Base-by-base conservation (phyloP, 805 yeast species). In the Komagataella pseudopastoris region DNA sequence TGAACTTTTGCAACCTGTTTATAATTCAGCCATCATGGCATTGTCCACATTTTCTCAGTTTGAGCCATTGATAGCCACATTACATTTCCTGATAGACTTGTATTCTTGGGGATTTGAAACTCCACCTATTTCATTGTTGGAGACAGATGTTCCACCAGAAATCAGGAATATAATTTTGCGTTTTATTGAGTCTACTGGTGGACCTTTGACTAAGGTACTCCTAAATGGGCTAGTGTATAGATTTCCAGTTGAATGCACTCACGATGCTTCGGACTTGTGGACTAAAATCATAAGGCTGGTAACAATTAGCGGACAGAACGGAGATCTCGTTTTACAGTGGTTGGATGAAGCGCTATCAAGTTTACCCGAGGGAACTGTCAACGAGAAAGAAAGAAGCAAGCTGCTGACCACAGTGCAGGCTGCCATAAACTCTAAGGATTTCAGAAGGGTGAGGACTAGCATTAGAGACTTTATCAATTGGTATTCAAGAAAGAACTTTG, bases 51-150 rank as follows among this genome's bases (percentile, higher is more conserved):
- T 83, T 46, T 82, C 80, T 54, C 89, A 88, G 60, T 74, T 72
- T 53, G 93, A 85, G 54, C 83, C 96, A 3, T 70, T 88, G 53
- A 70, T 76, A 45, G 72, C 88, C 2, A 78, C 83, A 17, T 68
- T 90, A 52, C 89, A 88, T 60, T 88, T 79, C 63, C 66, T 90
- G 57, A 83, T 87, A 56, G 99, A 93, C 63, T 71, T 88, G 43
- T 66, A 86, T 20, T 78, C 89, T 6, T 90, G 95, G 91, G 96
- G 96, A 1, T 78, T 83, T 56, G 83, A 76, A 23, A 71, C 77
- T 7, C 89, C 96, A 2, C 96, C 96, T 4, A 74, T 86, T 17
- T 83, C 95, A 6, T 75, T 83, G 45, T 74, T 77, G 51, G 74
- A 72, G 23, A 45, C 47, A 6, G 68, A 67, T 18, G 77, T 81